These are phyloP conservation scores for Psidium guajava DNA, from an alignment of 345 rosid species.

Conservation along the genomic window DNA sequence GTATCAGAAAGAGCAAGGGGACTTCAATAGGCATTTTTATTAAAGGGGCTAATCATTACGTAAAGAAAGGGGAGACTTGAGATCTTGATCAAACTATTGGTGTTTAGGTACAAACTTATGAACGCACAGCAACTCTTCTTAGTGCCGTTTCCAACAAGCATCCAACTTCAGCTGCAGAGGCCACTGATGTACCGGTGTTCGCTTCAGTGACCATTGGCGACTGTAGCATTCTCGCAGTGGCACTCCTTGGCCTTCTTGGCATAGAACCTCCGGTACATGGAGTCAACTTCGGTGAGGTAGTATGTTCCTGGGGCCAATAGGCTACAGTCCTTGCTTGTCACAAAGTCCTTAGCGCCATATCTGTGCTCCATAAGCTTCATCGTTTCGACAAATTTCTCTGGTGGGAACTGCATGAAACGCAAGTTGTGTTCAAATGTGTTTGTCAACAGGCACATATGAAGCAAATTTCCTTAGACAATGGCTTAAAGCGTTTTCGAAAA, in stretches of 20 bases:
- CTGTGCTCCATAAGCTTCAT: constrained; percentile 96
- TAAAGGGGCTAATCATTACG: neutral
- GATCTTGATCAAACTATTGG: neutral
- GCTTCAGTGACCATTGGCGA: constrained; percentile 61
- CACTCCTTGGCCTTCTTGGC: constrained; percentile 37
- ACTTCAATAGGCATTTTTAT: neutral
- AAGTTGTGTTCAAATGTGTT: neutral
- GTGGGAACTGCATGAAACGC: constrained; percentile 38
- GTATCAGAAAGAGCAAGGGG: neutral
- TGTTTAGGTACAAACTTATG: neutral
- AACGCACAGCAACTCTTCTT: neutral
- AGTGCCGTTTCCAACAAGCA: neutral
- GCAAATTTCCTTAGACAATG: neutral
- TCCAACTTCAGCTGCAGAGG: neutral
- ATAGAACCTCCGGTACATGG: constrained; percentile 88
- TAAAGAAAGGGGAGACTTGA: neutral
- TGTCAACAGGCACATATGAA: neutral
- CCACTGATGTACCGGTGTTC: neutral
- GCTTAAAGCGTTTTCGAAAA: neutral
- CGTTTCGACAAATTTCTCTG: constrained; percentile 78
- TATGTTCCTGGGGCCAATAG: constrained; percentile 82
- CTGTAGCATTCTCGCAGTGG: constrained; percentile 30
- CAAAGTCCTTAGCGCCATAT: constrained; percentile 94
- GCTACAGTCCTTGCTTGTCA: constrained; percentile 81
- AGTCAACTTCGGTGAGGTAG: constrained; percentile 90